Percentiles rank a stretch among this genome's conserved stretches.
These are phyloP conservation scores for Acacia pycnantha DNA, from an alignment of 331 rosid genomes.

Conservation along the genomic window DNA sequence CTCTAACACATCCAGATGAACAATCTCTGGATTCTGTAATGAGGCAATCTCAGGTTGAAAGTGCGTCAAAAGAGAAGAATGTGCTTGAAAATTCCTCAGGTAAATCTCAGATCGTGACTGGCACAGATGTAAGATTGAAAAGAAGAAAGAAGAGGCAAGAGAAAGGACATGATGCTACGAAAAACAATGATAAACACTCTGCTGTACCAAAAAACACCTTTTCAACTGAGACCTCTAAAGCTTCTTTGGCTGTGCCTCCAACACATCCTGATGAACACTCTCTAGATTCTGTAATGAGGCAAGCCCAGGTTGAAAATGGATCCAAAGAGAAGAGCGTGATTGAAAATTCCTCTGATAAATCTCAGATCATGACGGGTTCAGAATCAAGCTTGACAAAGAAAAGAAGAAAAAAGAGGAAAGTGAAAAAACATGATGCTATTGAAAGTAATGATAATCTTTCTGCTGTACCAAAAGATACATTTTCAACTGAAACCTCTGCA, in stretches of 20 bases:
- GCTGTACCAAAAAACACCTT: no score
- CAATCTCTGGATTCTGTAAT: background rate
- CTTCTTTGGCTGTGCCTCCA: no score
- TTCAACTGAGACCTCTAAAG: no score
- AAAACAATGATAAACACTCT: no score
- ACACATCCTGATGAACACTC: background rate
- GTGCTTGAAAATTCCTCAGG: background rate
- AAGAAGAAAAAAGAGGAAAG: background rate
- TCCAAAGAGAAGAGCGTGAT: background rate
- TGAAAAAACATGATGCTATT: conserved; percentile 7
- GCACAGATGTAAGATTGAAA: background rate
- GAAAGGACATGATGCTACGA: conserved; percentile 4
- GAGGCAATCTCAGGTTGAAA: conserved; percentile 16
- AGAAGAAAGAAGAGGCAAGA: conserved; percentile 27
- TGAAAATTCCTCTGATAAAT: background rate
- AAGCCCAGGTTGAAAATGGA: conserved; percentile 1
- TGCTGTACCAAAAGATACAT: background rate
- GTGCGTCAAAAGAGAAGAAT: background rate
- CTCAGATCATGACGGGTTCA: background rate
- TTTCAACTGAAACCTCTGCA: background rate
- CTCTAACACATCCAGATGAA: background rate
- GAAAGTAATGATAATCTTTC: background rate
- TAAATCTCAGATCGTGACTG: background rate
- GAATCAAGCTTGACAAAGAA: background rate
- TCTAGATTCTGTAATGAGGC: conserved; percentile 8